Percentiles rank a stretch among this genome's conserved stretches.
phyloP scores from a whole-genome alignment of 805 yeast species.

The Starmerella floris region DNA sequence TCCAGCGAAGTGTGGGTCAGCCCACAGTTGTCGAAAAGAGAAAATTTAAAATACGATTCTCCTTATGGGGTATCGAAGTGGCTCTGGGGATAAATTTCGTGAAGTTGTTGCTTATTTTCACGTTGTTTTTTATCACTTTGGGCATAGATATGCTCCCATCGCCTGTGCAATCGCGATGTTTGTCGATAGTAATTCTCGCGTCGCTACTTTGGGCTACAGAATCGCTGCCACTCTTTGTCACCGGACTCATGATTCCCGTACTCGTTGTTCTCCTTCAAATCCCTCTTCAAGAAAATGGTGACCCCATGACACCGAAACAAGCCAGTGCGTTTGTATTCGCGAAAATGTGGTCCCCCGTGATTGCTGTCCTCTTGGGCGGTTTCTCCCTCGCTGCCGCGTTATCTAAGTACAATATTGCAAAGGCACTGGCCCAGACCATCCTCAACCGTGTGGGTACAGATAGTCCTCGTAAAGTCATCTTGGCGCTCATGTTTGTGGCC shows the following conservation, averaged over 20 bases:
- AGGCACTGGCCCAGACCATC: constrained; percentile 67
- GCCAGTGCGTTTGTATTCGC: constrained; percentile 70
- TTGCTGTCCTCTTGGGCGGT: constrained; percentile 82
- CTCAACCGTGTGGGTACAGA: constrained; percentile 73
- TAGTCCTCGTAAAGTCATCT: constrained; percentile 53
- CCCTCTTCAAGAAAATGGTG: constrained; percentile 22
- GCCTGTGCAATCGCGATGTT: constrained; percentile 62
- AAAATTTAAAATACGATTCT: background rate
- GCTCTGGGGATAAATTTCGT: background rate
- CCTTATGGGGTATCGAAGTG: background rate
- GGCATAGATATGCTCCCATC: constrained; percentile 31
- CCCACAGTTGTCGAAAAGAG: background rate
- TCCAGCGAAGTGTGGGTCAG: constrained; percentile 18
- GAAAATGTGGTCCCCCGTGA: constrained; percentile 91
- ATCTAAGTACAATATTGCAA: constrained; percentile 82
- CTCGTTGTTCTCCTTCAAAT: constrained; percentile 63
- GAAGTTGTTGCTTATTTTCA: constrained; percentile 35
- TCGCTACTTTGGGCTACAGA: constrained; percentile 94
- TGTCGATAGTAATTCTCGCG: constrained; percentile 68
- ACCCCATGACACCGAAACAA: constrained; percentile 44
- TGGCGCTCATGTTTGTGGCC: constrained; percentile 77
- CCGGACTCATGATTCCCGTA: constrained; percentile 72
- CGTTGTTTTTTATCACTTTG: constrained; percentile 38
- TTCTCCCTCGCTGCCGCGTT: constrained; percentile 90
- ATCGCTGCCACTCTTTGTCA: constrained; percentile 79